Evolutionary conservation across 352 stramenopile species (phyloP), one percentile per base, ranked within the genome.

Genomic region (Phytopythium mirpurense): DNA sequence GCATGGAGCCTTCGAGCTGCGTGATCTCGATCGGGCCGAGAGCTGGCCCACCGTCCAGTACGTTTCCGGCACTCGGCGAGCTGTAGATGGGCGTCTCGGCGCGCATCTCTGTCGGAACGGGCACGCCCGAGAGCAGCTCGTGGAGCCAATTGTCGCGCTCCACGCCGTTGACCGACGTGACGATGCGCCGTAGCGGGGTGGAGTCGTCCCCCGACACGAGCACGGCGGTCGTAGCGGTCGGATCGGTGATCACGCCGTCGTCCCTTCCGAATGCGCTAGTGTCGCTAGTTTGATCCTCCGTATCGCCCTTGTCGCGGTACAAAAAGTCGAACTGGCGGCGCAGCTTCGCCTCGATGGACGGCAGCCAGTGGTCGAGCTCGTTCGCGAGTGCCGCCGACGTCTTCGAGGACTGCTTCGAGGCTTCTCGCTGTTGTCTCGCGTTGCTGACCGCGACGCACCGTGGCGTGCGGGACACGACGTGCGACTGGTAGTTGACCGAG

Each of bases 21-120:
- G 91, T 75, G 23, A 93, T 58, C 27, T 72, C 65, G 51, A 92
- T 90, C 21, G 81, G 55, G 21, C 83, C 83, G 11, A 90, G 70
- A 26, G 62, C 67, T 6, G n/a, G n/a, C n/a, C 78, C 80, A 29
- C 83, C 80, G 60, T 85, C 72, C 32, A 90, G 12, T 21, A 48
- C 7, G 24, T 44, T 21, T 29, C 46, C 53, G 6, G 11, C n/a
- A n/a, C n/a, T n/a, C n/a, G n/a, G n/a, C n/a, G n/a, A n/a, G n/a
- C n/a, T n/a, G n/a, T n/a, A 32, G 16, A 10, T 12, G n/a, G 54
- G 34, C 35, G 41, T 31, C 10, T n/a, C 31, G 47, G 23, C 12
- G 24, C 24, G 12, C 18, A 23, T 18, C 9, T 44, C 38, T 23
- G 23, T 44, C 38, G 38, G 15, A 24, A 44, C 24, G 8, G 38